Percentiles rank a stretch among this genome's conserved stretches.
Evolutionary conservation across 306 rosid genomes (phyloP).

Genomic region (Begonia fuchsioides): DNA sequence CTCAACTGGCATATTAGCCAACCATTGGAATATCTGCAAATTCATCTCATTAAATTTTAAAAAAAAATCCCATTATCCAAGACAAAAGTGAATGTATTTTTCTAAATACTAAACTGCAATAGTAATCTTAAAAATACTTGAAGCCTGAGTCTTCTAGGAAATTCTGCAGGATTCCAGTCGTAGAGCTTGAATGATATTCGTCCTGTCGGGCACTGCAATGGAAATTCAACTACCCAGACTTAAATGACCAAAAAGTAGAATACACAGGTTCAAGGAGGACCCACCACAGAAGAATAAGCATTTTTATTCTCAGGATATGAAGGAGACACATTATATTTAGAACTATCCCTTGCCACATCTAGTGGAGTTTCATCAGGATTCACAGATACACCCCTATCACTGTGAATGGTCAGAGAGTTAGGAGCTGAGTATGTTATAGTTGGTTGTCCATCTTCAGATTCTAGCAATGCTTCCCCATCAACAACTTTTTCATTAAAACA

Average conservation of each 20-base stretch:
- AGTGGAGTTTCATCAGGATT: constrained; percentile 46
- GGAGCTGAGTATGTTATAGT: constrained; percentile 32
- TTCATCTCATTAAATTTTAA: constrained; percentile 23
- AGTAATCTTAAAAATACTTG: constrained; percentile 76
- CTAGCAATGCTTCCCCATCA: constrained; percentile 30
- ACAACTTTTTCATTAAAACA: constrained; percentile 28
- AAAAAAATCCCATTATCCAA: constrained; percentile 14
- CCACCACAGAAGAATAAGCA: constrained; percentile 65
- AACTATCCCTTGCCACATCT: constrained; percentile 40
- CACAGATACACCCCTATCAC: constrained; percentile 27
- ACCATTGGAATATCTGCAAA: constrained; percentile 90
- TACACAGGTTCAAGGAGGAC: constrained; percentile 12
- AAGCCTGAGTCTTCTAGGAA: constrained; percentile 95
- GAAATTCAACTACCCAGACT: constrained; percentile 14
- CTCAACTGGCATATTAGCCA: constrained; percentile 90
- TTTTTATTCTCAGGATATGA: constrained; percentile 52
- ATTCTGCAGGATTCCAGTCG: constrained; percentile 99
- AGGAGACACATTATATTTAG: constrained; percentile 41
- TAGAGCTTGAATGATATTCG: constrained; percentile 96
- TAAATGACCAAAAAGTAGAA: constrained; percentile 4
- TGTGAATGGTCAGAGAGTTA: constrained; percentile 25
- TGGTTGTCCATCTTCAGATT: constrained; percentile 39
- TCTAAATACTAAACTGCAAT: constrained; percentile 63
- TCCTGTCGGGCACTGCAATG: constrained; percentile 92
- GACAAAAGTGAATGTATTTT: constrained; percentile 10